phyloP scores from a whole-genome alignment of 495 filamentous ascomycete species.

The Talaromyces trachyspermus region DNA sequence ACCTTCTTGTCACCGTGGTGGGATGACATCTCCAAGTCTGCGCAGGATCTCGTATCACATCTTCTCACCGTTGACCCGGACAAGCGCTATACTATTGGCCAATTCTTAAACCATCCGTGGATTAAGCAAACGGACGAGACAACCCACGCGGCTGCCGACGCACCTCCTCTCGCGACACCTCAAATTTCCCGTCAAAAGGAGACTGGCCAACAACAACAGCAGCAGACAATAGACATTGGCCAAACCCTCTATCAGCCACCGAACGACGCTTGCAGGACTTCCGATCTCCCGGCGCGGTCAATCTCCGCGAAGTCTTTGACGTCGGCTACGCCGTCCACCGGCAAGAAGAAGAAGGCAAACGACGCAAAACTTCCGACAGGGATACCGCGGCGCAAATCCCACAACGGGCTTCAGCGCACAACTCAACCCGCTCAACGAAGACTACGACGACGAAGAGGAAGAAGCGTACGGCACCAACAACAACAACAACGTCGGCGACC shows the following conservation, averaged over 20 bases:
- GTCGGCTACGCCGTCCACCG: conserved; percentile 94
- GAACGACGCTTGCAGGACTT: conserved; percentile 79
- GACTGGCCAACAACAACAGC: too few relatives aligned
- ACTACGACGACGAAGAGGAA: conserved; percentile 53
- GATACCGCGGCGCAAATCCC: conserved; percentile 52
- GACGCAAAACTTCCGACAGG: conserved; percentile 70
- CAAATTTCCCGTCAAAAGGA: conserved; percentile 34
- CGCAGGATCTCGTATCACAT: conserved; percentile 90
- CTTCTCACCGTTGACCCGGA: conserved; percentile 89
- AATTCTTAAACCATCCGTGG: conserved; percentile 92
- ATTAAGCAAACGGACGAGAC: conserved; percentile 69
- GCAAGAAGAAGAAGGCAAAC: conserved; percentile 92
- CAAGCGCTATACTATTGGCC: conserved; percentile 78
- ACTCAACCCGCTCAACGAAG: conserved; percentile 65
- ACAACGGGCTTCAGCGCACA: conserved; percentile 35
- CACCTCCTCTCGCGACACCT: conserved; percentile 69
- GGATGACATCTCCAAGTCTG: conserved; percentile 96
- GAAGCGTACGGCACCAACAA: conserved; percentile 22
- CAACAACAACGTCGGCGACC: conserved; percentile 14
- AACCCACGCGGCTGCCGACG: conserved; percentile 65
- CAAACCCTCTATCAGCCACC: conserved; percentile 41
- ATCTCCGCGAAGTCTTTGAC: conserved; percentile 94
- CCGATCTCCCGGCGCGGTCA: conserved; percentile 90
- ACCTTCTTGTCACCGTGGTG: conserved; percentile 99
- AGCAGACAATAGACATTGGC: conserved; percentile 34